Percentiles rank a stretch among this genome's conserved stretches.
Conservation (phyloP, 192 early-diverging fungal genomes). For the Gaertneriomyces sp. region DNA sequence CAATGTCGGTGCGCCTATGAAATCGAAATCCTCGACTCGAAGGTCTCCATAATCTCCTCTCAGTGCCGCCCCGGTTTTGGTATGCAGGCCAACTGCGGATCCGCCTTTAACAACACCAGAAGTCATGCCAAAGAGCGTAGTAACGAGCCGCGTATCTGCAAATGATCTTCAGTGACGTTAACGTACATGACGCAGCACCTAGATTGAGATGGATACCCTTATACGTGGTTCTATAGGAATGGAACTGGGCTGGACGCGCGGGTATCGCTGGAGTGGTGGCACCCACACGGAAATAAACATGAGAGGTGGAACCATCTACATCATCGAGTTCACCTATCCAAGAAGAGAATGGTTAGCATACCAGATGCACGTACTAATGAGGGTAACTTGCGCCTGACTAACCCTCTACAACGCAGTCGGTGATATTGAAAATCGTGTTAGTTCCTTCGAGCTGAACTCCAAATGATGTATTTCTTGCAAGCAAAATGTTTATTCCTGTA, state of each 20-base stretch:
- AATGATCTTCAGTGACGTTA: not conserved
- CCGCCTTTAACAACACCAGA: constrained; percentile 5
- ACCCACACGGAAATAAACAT: not conserved
- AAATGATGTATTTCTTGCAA: not conserved
- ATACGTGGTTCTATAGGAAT: not conserved
- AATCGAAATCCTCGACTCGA: not conserved
- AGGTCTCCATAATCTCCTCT: constrained; percentile 4
- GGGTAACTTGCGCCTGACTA: not conserved
- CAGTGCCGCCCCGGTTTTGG: not conserved
- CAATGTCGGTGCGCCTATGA: not conserved
- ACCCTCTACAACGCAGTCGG: constrained; percentile 7
- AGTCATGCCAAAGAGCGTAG: not conserved
- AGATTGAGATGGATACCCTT: not conserved
- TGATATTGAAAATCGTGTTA: constrained; percentile 7
- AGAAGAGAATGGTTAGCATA: too few species aligned
- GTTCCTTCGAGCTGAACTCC: not conserved
- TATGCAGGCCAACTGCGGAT: not conserved
- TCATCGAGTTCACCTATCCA: not conserved
- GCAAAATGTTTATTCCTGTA: not conserved
- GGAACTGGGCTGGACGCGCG: not conserved
- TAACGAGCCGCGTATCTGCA: constrained; percentile 2
- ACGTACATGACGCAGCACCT: not conserved
- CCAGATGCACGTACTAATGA: too few species aligned
- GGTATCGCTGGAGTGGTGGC: not conserved
- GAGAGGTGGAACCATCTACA: not conserved